Conservation (phyloP, 2,329 filamentous ascomycete genomes). For the Periconia sp. region DNA sequence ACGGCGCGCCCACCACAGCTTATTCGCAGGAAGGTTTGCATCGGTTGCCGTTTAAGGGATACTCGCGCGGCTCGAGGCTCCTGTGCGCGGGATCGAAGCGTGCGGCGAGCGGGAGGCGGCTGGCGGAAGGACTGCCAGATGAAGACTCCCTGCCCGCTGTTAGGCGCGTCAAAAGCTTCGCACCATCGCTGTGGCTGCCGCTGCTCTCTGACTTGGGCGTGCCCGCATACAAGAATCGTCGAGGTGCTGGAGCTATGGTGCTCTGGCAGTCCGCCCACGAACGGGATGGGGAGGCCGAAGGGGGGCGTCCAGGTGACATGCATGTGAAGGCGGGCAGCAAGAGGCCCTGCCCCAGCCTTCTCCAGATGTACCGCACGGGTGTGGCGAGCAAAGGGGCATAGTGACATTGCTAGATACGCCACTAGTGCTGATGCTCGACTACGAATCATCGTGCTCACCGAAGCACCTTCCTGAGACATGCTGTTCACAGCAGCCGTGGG, state of each 20-base stretch:
- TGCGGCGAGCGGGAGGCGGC: too few relatives aligned
- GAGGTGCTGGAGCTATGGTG: too few relatives aligned
- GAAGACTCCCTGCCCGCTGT: too few relatives aligned
- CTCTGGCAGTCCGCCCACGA: too few relatives aligned
- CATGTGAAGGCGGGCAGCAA: conserved; percentile 26
- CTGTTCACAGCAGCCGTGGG: conserved; percentile 3
- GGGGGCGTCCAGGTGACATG: conserved; percentile 14
- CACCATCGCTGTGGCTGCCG: too few relatives aligned
- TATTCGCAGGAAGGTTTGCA: neutral
- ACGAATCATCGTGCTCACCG: conserved; percentile 23
- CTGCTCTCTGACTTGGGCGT: too few relatives aligned
- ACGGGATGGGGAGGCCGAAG: conserved; percentile 1
- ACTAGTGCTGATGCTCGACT: conserved; percentile 32
- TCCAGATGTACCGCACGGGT: conserved; percentile 39
- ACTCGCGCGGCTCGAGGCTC: neutral
- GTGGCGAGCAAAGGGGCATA: conserved; percentile 32
- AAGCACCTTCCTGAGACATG: conserved; percentile 10
- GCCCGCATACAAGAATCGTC: too few relatives aligned
- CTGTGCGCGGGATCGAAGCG: too few relatives aligned
- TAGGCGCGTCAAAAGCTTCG: too few relatives aligned
- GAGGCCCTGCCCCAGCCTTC: conserved; percentile 34
- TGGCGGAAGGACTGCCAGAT: too few relatives aligned
- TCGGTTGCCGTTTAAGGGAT: neutral
- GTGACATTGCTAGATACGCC: conserved; percentile 29
- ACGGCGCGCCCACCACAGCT: neutral